Base-by-base conservation (phyloP, 2,329 filamentous ascomycete species). In the Didymella sp. region DNA sequence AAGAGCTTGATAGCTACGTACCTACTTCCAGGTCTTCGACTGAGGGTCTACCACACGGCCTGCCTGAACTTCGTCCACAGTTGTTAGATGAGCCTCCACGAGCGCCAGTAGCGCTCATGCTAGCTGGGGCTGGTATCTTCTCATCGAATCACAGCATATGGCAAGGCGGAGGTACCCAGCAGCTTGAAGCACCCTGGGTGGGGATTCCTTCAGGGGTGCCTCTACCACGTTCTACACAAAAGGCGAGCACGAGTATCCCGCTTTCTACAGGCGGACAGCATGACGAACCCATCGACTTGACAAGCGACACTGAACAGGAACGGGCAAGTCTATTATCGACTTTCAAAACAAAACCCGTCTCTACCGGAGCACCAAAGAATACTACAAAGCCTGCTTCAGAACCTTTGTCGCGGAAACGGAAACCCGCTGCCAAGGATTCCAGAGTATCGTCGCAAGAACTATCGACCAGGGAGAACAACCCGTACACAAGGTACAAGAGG, bases 201-300 rank as follows among this genome's bases (percentile, higher is more conserved):
- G 24, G 19, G 11, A 12, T 17, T 11, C 8, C 28, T 27, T 6
- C 28, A 24, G 22, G 6, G 19, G 4, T 13, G n/a, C 19, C 40
- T 12, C n/a, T 21, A 4, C 37, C 37, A 17, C 19, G 15, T n/a
- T 19, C 27, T 8, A 30, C 9, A 11, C 40, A 33, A 2, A 31
- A n/a, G 17, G 8, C 41, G 11, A 24, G 27, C 5, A 28, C 15
- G 24, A 47, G 41, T 25, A 40, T 44, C 11, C 31, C 50, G 40
- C 58, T 24, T 8, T 33, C 47, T 1, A 45, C 22, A 0, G 12
- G 27, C 28, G 27, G 19, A 12, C 51, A 58, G 22, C 41, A 25
- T 6, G 38, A 57, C n/a, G 56, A 31, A 9, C 22, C 25, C 1
- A 62, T 69, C n/a, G 61, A 69, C 28, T 57, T 67, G 2, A 69